Base-by-base conservation (phyloP, 768 basidiomycete genomes). In the Rhodotorula sphaerocarpa region DNA sequence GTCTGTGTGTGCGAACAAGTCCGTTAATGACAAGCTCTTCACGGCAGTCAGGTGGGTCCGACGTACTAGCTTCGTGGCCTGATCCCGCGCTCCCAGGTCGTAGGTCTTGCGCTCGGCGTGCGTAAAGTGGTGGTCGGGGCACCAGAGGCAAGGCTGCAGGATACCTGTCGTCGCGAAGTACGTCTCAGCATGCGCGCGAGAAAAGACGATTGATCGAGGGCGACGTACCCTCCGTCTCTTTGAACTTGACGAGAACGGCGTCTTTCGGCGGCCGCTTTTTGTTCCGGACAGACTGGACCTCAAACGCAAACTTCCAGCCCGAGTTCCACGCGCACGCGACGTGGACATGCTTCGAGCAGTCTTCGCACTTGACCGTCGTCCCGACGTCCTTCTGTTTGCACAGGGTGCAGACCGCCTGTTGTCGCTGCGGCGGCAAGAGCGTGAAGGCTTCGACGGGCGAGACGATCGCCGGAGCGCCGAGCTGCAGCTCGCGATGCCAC, bases 281-380 rank as follows among this genome's bases (percentile, higher is more conserved):
- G 45, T 85, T 72, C 31, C 50, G 50, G 68, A 87, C 90, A 41
- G 85, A 81, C 70, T 86, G 86, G 44, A 97, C 82, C 77, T 97
- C 92, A 75, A 99, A 95, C 33, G 89, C 91, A 69, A 97, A 91
- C 68, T 80, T 85, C 77, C 86, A 83, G 0, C 86, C 86, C 44
- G 83, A 79, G 56, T 80, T 81, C 88, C 89, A 96, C 25, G 90
- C 95, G 74, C 95, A 99, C 0, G 88, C 85, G 12, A 85, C 79
- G 74, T 99, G 95, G 74, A 85, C 90, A 67, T 87, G 83, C 55
- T 80, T 82, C 21, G 77, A 75, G 73, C 95, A 96, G 70, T 90
- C 90, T 45, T 78, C 81, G 77, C 95, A 99, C 46, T 83, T 82
- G 33, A 92, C 79, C 44, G 87, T 86, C 5, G 88, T 88, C 11